Conservation (phyloP, 441 rosid genomes). For the Pelargonium myrrhifolium region DNA sequence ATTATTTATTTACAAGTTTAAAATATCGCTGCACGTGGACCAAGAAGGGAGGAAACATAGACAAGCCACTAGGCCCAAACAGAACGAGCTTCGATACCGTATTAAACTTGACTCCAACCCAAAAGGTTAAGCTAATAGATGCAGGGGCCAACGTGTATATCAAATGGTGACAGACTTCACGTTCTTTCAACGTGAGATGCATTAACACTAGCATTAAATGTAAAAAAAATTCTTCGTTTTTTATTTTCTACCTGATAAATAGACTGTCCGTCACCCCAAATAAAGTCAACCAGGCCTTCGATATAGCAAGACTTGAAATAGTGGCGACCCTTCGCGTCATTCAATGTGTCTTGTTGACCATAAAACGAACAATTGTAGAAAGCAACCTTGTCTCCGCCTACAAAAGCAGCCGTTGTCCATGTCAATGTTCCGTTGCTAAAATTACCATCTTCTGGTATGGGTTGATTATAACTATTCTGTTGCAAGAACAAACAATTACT, state of each 20-base stretch:
- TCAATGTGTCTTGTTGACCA: slow-evolving; percentile 40
- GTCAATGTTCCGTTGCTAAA: background rate
- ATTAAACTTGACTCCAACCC: no score
- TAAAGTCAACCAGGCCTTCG: slow-evolving; percentile 49
- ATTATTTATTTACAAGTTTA: background rate
- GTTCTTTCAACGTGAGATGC: no score
- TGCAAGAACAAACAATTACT: background rate
- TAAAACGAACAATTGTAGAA: slow-evolving; percentile 37
- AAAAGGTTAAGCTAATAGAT: no score
- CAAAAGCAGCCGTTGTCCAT: slow-evolving; percentile 34
- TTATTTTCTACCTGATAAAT: slow-evolving; percentile 44
- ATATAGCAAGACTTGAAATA: slow-evolving; percentile 38
- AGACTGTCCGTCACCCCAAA: slow-evolving; percentile 45
- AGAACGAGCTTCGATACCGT: no score
- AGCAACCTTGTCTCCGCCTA: slow-evolving; percentile 33
- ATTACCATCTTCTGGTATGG: background rate
- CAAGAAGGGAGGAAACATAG: no score
- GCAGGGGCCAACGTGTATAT: no score
- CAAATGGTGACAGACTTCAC: no score
- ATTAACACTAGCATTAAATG: no score
- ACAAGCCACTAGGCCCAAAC: no score
- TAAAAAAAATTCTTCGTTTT: no score
- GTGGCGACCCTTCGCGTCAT: slow-evolving; percentile 40
- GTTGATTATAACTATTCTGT: background rate
- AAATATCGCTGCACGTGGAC: no score